Evolutionary conservation across 2,329 filamentous ascomycete genomes (phyloP).

Genomic region (Penicillium sp.): DNA sequence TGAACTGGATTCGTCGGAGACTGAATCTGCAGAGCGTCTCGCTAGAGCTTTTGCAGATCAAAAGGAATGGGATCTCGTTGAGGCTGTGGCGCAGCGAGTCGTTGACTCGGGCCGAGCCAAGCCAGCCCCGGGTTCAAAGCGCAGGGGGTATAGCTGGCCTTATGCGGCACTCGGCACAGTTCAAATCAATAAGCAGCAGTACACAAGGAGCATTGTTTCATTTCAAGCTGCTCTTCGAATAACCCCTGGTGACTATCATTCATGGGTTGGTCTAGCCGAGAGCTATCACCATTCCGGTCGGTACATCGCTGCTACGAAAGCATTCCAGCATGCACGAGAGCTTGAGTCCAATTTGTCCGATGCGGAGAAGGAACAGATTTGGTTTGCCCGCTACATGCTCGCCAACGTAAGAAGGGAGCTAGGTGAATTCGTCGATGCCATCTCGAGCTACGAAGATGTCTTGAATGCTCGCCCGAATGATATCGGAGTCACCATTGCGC

Average conservation of each 20-base stretch:
- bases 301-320: slow-evolving; percentile 88
- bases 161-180: slow-evolving; percentile 90
- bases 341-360: slow-evolving; percentile 58
- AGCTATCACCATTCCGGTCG: slow-evolving; percentile 92
- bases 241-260: slow-evolving; percentile 81
- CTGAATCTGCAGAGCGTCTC: slow-evolving; percentile 79
- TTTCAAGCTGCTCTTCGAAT: slow-evolving; percentile 87
- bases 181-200: slow-evolving; percentile 90
- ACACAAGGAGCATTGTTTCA: slow-evolving; percentile 77
- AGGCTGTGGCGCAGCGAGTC: slow-evolving; percentile 82
- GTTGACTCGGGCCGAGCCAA: slow-evolving; percentile 92
- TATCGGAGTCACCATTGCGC: slow-evolving; percentile 77
- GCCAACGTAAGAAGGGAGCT: slow-evolving; percentile 90
- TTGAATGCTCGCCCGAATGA: slow-evolving; percentile 63
- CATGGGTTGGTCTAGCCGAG: slow-evolving; percentile 93
- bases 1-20: slow-evolving; percentile 80
- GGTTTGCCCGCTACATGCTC: slow-evolving; percentile 96
- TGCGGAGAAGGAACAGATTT: slow-evolving; percentile 61
- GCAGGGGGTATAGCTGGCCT: slow-evolving; percentile 90
- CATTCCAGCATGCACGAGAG: slow-evolving; percentile 76
- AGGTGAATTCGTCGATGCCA: slow-evolving; percentile 80
- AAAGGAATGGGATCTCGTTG: slow-evolving; percentile 93
- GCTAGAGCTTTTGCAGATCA: slow-evolving; percentile 81
- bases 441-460: slow-evolving; percentile 68
- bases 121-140: slow-evolving; percentile 85